Base-by-base conservation (phyloP, 345 rosid species). In the Psidium guajava region DNA sequence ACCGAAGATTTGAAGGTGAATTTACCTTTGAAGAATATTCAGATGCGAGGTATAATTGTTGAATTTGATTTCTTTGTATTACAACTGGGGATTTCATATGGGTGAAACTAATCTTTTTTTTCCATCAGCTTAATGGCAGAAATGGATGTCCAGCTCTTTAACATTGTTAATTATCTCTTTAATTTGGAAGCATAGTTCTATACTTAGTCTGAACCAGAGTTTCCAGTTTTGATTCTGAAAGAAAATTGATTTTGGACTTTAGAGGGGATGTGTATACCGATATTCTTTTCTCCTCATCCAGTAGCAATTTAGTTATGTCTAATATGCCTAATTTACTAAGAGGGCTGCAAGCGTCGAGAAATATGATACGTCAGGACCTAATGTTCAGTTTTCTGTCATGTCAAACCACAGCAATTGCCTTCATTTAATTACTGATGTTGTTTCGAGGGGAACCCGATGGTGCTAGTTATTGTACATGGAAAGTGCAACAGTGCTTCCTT, bases 11-110 rank as follows among this genome's bases (percentile, higher is more conserved):
- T 55, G 56, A 85, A 85, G 87, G 84, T 85, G 56, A 50, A 85
- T 85, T 85, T 80, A 56, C 84, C 84, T 85, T 74, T 36, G 8
- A 56, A 84, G 59, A 69, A 51, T 84, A 73, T 84, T 84, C 82
- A 54, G 58, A 36, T 51, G 53, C 22, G 84, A 85, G 84, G 84
- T 81, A 85, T 81, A 81, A 82, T 81, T 81, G 73, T 49, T 64
- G 55, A 83, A 80, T 40, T 36, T 84, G 44, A 36, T 13, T 42
- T 69, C 49, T 50, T 52, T 73, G 85, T 84, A 84, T 73, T 52
- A 75, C 54, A 84, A 53, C 44, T 32, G 82, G 81, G 81, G 47
- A n/a, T 83, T 58, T 69, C 77, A 69, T 69, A 69, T 32, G 36
- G 58, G 52, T 15, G 83, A 82, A 82, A 82, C 83, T 82, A 82